Percentiles rank a stretch among this genome's conserved stretches.
phyloP scores from a whole-genome alignment of 139 green algal genomes.

The Edaphochlamys debaryana region DNA sequence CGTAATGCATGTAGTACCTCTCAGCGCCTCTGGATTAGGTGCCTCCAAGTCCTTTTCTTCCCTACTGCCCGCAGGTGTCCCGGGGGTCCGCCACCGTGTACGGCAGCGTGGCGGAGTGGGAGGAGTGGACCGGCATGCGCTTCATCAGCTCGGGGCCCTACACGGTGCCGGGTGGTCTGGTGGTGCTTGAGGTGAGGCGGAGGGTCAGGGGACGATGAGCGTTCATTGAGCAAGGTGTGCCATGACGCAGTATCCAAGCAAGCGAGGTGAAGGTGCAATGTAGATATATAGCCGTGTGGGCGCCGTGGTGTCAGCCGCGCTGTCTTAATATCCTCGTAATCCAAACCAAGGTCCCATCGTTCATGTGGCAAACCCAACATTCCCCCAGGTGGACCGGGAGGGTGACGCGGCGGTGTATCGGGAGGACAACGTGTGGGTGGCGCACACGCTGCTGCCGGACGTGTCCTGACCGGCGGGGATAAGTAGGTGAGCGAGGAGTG shows the following conservation, averaged over 20 bases:
- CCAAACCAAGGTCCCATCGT: too few relatives aligned
- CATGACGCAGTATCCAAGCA: too few relatives aligned
- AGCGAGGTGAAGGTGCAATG: neutral
- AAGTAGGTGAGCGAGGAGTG: too few relatives aligned
- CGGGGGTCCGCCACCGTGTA: neutral
- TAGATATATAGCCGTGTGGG: too few relatives aligned
- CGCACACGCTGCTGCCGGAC: neutral
- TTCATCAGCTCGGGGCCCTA: neutral
- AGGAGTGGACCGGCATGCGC: neutral
- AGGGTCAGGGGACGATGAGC: neutral
- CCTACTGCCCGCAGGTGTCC: too few relatives aligned
- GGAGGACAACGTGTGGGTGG: conserved; percentile 13
- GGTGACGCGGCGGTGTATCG: neutral
- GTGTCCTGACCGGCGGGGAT: too few relatives aligned
- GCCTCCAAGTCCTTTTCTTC: too few relatives aligned
- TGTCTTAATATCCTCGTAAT: neutral
- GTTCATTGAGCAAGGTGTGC: too few relatives aligned
- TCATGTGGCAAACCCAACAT: neutral
- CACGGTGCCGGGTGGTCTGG: conserved; percentile 1
- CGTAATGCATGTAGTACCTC: too few relatives aligned
- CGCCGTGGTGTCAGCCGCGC: too few relatives aligned
- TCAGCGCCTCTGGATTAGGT: too few relatives aligned
- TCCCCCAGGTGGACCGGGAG: neutral
- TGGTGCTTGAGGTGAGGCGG: neutral
- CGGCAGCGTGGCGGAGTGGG: conserved; percentile 5